Evolutionary conservation across 2,329 filamentous ascomycete genomes (phyloP).

Genomic region (Fusarium newnesense): DNA sequence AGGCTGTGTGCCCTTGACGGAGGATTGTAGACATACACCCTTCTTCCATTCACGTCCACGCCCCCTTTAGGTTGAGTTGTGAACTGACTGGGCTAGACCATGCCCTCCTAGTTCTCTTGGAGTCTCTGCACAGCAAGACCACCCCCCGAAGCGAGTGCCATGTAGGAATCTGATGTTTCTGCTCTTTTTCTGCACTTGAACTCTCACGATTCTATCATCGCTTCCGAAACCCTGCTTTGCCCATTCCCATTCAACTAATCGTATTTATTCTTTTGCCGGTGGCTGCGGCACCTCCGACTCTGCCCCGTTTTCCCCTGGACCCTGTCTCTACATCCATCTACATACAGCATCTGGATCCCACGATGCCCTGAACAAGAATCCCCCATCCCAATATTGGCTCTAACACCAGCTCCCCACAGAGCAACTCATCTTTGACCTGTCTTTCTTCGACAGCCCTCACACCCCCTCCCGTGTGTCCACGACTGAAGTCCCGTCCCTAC

Average conservation of each 20-base stretch:
- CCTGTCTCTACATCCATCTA: constrained; percentile 31
- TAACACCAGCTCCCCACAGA: constrained; percentile 26
- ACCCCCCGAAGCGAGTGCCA: constrained; percentile 33
- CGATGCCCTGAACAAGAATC: constrained; percentile 32
- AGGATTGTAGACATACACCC: constrained; percentile 28
- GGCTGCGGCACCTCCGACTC: constrained; percentile 36
- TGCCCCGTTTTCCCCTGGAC: constrained; percentile 33
- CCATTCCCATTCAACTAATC: constrained; percentile 27
- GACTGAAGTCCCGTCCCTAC: constrained; percentile 13
- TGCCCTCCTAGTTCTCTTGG: constrained; percentile 24
- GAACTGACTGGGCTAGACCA: constrained; percentile 31
- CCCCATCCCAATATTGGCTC: constrained; percentile 27
- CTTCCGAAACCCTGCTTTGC: constrained; percentile 38
- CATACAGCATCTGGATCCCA: constrained; percentile 30
- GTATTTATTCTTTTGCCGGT: constrained; percentile 36
- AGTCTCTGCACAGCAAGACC: constrained; percentile 25
- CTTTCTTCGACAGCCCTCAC: constrained; percentile 14
- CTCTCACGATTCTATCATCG: constrained; percentile 36
- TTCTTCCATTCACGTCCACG: constrained; percentile 15
- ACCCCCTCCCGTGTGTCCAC: constrained; percentile 22
- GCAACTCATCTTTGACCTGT: constrained; percentile 6
- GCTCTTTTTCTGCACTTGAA: constrained; percentile 32
- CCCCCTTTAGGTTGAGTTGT: constrained; percentile 23
- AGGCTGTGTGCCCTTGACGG: constrained; percentile 30
- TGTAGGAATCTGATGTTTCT: constrained; percentile 42